A percentile compares a stretch with the other conserved stretches of the same genome.
Conservation (phyloP, 179 eudicot genomes). For the Spergularia azorica region DNA sequence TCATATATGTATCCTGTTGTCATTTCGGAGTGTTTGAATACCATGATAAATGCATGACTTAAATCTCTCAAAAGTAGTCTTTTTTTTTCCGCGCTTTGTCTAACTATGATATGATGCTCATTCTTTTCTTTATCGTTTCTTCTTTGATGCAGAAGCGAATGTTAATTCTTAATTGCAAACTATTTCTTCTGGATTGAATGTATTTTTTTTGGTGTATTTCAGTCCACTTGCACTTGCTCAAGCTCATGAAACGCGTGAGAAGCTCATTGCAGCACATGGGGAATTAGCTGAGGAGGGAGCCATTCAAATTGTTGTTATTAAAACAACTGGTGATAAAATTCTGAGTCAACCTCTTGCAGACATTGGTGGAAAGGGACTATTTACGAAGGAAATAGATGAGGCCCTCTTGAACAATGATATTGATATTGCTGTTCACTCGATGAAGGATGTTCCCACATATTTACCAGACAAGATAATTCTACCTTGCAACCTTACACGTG, state of each 20-base stretch:
- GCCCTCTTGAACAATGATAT: slow-evolving; percentile 81
- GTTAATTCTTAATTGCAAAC: not conserved
- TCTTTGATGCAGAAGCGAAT: not conserved
- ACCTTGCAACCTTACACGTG: slow-evolving; percentile 92
- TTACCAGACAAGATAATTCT: slow-evolving; percentile 76
- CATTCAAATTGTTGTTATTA: slow-evolving; percentile 76
- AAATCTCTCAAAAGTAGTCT: not conserved
- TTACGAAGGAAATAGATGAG: slow-evolving; percentile 95
- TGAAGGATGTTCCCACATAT: slow-evolving; percentile 99
- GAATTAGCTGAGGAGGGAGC: slow-evolving; percentile 94
- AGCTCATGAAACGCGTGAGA: slow-evolving; percentile 85
- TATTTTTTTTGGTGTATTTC: slow-evolving; percentile 54
- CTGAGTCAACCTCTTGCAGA: slow-evolving; percentile 86
- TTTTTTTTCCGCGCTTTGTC: not conserved
- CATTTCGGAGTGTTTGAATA: not conserved
- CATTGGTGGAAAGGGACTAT: slow-evolving; percentile 95
- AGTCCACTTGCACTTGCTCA: slow-evolving; percentile 98
- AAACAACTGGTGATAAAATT: slow-evolving; percentile 92
- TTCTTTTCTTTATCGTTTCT: not conserved
- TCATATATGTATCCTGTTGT: not conserved
- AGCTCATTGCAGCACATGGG: slow-evolving; percentile 66
- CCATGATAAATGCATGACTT: not conserved
- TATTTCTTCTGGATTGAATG: slow-evolving; percentile 23
- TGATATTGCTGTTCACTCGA: slow-evolving; percentile 97
- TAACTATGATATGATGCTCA: not conserved